Percentiles rank a stretch among this genome's conserved stretches.
Evolutionary conservation across 1,284 basidiomycete genomes (phyloP).

Genomic region (Amylostereum areolatum): DNA sequence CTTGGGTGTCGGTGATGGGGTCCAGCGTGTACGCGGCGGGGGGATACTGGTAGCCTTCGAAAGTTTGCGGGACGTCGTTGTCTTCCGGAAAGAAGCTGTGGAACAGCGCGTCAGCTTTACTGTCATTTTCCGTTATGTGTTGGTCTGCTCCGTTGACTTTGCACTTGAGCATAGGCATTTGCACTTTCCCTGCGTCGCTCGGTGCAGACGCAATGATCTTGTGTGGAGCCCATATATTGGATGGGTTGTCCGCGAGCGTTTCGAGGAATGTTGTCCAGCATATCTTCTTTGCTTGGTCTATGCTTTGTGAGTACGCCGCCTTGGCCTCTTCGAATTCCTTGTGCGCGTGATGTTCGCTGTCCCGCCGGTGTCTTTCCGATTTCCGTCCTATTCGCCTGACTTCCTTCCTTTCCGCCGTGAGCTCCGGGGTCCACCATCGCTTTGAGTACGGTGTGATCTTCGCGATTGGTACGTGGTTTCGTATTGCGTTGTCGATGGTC

Average conservation of each 20-base stretch:
- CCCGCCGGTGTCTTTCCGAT: conserved; percentile 9
- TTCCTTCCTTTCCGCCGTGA: conserved; percentile 9
- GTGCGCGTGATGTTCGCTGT: conserved; percentile 11
- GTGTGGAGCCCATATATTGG: too few species aligned
- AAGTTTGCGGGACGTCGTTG: neutral
- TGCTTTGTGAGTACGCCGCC: conserved; percentile 22
- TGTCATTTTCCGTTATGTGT: too few species aligned
- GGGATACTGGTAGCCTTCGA: conserved; percentile 12
- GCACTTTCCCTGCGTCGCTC: too few species aligned
- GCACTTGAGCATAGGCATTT: conserved; percentile 24
- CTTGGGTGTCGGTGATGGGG: too few species aligned
- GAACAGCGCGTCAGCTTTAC: conserved; percentile 22
- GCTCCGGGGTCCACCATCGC: conserved; percentile 22
- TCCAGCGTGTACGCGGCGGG: too few species aligned
- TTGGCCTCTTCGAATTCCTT: conserved; percentile 8
- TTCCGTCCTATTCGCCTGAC: conserved; percentile 12
- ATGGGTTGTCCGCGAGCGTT: too few species aligned
- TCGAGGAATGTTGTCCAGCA: too few species aligned
- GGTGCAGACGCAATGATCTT: too few species aligned
- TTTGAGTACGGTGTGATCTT: conserved; percentile 19
- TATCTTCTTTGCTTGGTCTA: conserved; percentile 24
- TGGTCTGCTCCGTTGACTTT: too few species aligned
- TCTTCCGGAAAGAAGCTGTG: conserved; percentile 26
- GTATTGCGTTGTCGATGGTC: conserved; percentile 12
- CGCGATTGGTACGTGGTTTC: conserved; percentile 12